Evolutionary conservation across 2,329 filamentous ascomycete genomes (phyloP).

Genomic region (Pestalotiopsis sp.): DNA sequence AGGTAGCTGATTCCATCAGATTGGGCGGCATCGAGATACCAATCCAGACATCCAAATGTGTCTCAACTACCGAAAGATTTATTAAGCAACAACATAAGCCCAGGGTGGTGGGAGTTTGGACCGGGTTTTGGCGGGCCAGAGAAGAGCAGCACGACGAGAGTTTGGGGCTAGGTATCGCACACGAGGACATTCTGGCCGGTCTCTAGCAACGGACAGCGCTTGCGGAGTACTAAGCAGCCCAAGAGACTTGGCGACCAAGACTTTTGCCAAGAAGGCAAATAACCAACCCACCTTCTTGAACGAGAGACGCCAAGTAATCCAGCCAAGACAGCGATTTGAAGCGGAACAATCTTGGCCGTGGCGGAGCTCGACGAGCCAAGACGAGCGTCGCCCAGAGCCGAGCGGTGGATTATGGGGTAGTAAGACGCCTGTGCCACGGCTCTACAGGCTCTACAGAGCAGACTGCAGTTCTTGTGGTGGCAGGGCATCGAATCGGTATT

Average conservation of each 20-base stretch:
- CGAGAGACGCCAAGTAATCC: background rate
- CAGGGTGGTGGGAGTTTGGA: background rate
- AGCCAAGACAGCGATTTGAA: background rate
- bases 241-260: background rate
- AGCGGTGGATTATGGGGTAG: background rate
- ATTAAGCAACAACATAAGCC: background rate
- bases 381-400: background rate
- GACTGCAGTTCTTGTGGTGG: background rate
- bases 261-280: background rate
- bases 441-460: background rate
- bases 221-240: background rate
- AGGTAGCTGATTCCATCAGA: too few relatives aligned
- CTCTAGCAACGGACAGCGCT: too few relatives aligned
- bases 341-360: slow-evolving; percentile 3
- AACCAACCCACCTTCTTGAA: background rate
- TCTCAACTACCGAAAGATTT: background rate
- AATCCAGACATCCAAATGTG: background rate
- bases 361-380: slow-evolving; percentile 2
- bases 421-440: background rate
- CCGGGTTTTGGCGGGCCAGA: background rate
- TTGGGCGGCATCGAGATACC: too few relatives aligned
- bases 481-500: too few relatives aligned
- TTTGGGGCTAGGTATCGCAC: background rate
- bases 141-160: background rate
- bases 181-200: background rate